Evolutionary conservation across 305 asterid genomes (phyloP), one percentile per base, ranked within the genome.

Genomic region (Salvia sclarea): DNA sequence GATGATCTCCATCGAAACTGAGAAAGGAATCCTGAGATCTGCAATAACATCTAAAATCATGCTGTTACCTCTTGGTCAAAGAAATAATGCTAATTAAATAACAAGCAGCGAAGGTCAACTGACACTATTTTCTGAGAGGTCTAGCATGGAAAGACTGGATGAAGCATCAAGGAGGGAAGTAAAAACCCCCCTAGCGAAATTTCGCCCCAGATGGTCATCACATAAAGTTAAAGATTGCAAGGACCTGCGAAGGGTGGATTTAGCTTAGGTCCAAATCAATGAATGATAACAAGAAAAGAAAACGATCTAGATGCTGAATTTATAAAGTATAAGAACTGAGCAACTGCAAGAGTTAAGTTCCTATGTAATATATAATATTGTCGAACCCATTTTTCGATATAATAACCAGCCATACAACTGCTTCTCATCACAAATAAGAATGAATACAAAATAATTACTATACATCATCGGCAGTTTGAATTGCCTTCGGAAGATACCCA

Each of bases 91-190:
- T 45, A 57, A 28, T 58, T 48, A 9, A 71, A 68, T 61, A 33
- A 45, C 31, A 60, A 64, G 58, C 20, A 62, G 33, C 18, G 41
- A 54, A 43, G 66, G 50, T 61, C 59, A 54, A 77, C 97, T 79
- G 74, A 93, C 98, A 81, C 78, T 81, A 73, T 93, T 93, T 73
- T 93, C 98, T 49, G 98, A 93, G 71, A 93, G 95, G 79, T 93
- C 95, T 61, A 93, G 91, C 68, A 71, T 22, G 64, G 80, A 77
- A 76, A 93, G 78, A 64, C 76, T 70, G 55, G 90, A 79, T 57
- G 95, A 80, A 74, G 84, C 74, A 81, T 83, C 83, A 64, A 87
- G 80, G 57, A 92, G 96, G 69, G 87, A 69, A 63, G 82, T 76
- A 20, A 92, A 81, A 74, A 83, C 78, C 72, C 66, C 88, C 75